Conservation (phyloP, 2,329 filamentous ascomycete species). For the Ambrosiella xylebori region DNA sequence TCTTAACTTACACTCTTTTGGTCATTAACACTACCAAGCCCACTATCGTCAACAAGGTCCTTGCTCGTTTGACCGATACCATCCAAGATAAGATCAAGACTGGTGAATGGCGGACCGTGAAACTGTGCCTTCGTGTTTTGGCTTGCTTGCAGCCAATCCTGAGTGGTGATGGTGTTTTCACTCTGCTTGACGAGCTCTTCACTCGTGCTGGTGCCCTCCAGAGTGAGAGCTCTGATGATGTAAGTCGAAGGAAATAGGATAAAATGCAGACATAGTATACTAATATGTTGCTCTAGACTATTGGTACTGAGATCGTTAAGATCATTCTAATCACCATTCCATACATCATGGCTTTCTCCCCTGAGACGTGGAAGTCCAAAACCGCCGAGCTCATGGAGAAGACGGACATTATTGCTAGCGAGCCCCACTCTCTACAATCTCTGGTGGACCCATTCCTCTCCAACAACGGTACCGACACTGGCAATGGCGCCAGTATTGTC, state of each 20-base stretch:
- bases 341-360: conserved; percentile 64
- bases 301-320: conserved; percentile 79
- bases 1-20: conserved; percentile 69
- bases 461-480: conserved; percentile 42
- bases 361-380: conserved; percentile 52
- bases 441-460: conserved; percentile 65
- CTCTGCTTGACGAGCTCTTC: conserved; percentile 78
- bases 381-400: conserved; percentile 72
- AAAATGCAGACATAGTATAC: background rate
- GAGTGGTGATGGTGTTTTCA: conserved; percentile 71
- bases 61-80: conserved; percentile 42
- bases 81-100: conserved; percentile 49
- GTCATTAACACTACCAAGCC: conserved; percentile 62
- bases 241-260: conserved; percentile 27
- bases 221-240: conserved; percentile 82
- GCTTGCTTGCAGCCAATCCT: conserved; percentile 70
- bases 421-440: conserved; percentile 67
- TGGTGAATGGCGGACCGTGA: conserved; percentile 80
- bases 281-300: conserved; percentile 27
- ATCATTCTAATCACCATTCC: conserved; percentile 90
- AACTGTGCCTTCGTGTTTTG: conserved; percentile 75
- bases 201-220: conserved; percentile 80
- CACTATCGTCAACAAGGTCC: conserved; percentile 54
- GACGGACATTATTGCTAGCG: conserved; percentile 84
- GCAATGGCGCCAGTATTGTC: conserved; percentile 52